Conservation (phyloP, 306 rosid genomes). For the Inga oerstediana region DNA sequence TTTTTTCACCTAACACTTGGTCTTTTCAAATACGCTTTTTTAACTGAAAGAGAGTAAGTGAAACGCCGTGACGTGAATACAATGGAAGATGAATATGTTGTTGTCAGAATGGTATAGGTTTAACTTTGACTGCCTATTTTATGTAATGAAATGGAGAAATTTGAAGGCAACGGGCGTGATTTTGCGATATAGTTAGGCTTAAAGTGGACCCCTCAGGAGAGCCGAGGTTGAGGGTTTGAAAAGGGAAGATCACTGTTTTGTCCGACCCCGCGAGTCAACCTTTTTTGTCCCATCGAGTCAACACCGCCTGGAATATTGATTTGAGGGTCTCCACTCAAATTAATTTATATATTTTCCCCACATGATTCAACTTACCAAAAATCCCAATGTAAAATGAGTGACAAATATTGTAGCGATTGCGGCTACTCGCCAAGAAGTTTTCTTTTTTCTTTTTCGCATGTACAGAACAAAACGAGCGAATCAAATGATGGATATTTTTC, state of each 20-base stretch:
- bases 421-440: neutral
- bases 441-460: neutral
- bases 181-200: neutral
- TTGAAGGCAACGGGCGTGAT: neutral
- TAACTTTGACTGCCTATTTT: neutral
- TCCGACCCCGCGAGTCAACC: neutral
- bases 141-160: neutral
- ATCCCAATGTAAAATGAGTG: conserved; percentile 23
- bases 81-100: neutral
- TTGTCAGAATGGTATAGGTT: neutral
- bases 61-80: too few species aligned
- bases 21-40: too few species aligned
- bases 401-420: conserved; percentile 29
- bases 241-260: conserved; percentile 28
- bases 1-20: too few species aligned
- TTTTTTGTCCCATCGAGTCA: neutral
- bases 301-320: neutral
- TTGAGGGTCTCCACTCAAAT: neutral
- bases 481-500: neutral
- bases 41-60: too few species aligned
- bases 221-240: neutral
- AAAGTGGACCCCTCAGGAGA: neutral
- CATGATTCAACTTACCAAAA: neutral
- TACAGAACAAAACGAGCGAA: neutral
- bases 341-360: neutral